phyloP scores from a whole-genome alignment of 176 grass and related monocot species.

The Juncus inflexus region DNA sequence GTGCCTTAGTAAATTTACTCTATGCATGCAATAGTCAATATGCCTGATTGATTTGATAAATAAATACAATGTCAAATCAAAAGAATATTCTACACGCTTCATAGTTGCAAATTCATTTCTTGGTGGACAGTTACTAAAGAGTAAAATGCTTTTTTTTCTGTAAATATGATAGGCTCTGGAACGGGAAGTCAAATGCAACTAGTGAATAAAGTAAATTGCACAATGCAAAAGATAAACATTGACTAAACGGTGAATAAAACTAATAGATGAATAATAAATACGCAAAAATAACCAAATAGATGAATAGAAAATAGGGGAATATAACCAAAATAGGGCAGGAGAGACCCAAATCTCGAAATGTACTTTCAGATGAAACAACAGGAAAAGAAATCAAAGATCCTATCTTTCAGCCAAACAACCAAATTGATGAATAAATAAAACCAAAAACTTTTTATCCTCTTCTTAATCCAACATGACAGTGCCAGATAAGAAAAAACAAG shows the following conservation, averaged over 20 bases:
- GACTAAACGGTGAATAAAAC: too few species aligned
- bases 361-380: background rate
- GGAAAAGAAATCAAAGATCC: background rate
- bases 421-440: too few species aligned
- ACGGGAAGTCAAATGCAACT: background rate
- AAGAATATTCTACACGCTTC: background rate
- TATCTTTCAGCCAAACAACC: background rate
- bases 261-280: too few species aligned
- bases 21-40: constrained; percentile 88
- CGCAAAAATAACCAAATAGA: too few species aligned
- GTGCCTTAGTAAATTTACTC: constrained; percentile 80
- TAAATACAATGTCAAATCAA: background rate
- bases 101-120: background rate
- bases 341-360: too few species aligned
- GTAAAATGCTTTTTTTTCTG: too few species aligned
- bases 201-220: background rate
- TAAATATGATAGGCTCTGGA: background rate
- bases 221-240: too few species aligned
- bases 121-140: too few species aligned
- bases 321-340: too few species aligned
- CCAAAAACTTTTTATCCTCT: too few species aligned
- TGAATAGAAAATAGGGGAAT: too few species aligned
- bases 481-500: background rate
- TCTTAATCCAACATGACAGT: too few species aligned
- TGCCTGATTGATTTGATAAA: constrained; percentile 49